A percentile compares a stretch with the other conserved stretches of the same genome.
phyloP scores from a whole-genome alignment of 164 flowering plant species.

The Chimonanthus praecox region DNA sequence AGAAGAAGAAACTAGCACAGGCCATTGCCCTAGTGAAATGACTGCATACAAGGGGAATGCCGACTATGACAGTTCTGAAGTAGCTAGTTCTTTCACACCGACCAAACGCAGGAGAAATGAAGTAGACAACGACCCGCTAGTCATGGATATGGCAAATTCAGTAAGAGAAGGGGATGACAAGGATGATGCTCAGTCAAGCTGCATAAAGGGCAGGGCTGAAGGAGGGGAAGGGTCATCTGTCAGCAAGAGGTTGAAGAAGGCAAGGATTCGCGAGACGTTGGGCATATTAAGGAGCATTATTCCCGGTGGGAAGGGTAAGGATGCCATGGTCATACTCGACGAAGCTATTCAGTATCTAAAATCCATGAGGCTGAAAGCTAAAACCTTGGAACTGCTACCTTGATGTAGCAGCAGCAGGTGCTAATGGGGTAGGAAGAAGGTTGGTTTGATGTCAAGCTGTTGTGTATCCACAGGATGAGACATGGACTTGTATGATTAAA shows the following conservation, averaged over 20 bases:
- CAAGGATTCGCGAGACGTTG: conserved; percentile 53
- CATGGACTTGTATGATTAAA: conserved; percentile 1
- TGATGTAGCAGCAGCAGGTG: background rate
- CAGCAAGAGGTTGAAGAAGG: conserved; percentile 42
- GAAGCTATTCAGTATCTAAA: conserved; percentile 67
- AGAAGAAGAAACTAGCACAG: conserved; percentile 87
- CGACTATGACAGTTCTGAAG: background rate
- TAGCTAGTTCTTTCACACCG: conserved; percentile 34
- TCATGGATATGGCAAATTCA: conserved; percentile 42
- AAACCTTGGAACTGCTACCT: conserved; percentile 4
- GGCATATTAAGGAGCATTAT: conserved; percentile 53
- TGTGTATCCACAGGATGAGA: background rate
- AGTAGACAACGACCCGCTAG: conserved; percentile 8
- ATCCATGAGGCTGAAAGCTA: conserved; percentile 57
- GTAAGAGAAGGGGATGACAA: conserved; percentile 23
- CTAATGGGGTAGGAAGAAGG: background rate
- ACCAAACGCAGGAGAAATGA: conserved; percentile 42
- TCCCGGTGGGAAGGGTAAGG: conserved; percentile 64
- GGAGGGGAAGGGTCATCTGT: conserved; percentile 11
- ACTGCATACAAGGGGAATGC: conserved; percentile 23
- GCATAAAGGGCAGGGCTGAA: conserved; percentile 14
- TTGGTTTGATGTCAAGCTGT: background rate
- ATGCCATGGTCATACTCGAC: conserved; percentile 55
- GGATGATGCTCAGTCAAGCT: conserved; percentile 54
- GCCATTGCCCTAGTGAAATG: conserved; percentile 73